Base-by-base conservation (phyloP, 2,329 filamentous ascomycete genomes). In the Epichloe sp. region DNA sequence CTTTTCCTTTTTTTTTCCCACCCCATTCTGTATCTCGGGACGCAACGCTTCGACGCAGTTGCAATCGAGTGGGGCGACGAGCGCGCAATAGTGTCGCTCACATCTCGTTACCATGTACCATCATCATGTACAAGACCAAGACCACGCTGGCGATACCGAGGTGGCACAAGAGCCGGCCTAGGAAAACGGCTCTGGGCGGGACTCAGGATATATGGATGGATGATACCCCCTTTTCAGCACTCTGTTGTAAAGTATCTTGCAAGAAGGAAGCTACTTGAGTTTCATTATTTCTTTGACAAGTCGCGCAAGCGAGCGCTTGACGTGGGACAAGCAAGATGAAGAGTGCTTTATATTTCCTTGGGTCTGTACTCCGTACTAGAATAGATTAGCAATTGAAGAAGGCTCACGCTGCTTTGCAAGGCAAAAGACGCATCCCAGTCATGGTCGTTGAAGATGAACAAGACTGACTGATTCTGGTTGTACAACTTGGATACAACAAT, bases 121-220 rank as follows among this genome's bases (percentile, higher is more conserved):
- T 52, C 57, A 56, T 54, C 53, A 51, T 62, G 62, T 60, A 59
- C 55, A 59, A 62, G 48, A 57, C 49, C 53, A 37, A 15, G 35
- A 49, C 21, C 4, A 34, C 37, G 56, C 49, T 54, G 56, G 56
- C 54, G 44, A 53, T 53, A 56, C 49, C 53, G 48, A 48, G 44
- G 52, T 52, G 53, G 49, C 57, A 56, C 52, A 45, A 50, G 53
- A 54, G 51, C 57, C 53, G 55, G 53, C 54, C 54, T 52, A 46
- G 54, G 54, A 57, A 19, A 12, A 38, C 38, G 35, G 55, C 57
- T 57, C 59, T 61, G 60, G 63, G 60, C 62, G 60, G 62, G 60
- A 59, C 62, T 64, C 58, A 60, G 58, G 56, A 62, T 52, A 52
- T 54, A 46, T 58, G 56, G 34, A 59, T 59, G 61, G 56, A 65